A percentile compares a stretch with the other conserved stretches of the same genome.
These are phyloP conservation scores for Phytophthora cactorum DNA, from an alignment of 352 stramenopile species.

Conservation along the genomic window DNA sequence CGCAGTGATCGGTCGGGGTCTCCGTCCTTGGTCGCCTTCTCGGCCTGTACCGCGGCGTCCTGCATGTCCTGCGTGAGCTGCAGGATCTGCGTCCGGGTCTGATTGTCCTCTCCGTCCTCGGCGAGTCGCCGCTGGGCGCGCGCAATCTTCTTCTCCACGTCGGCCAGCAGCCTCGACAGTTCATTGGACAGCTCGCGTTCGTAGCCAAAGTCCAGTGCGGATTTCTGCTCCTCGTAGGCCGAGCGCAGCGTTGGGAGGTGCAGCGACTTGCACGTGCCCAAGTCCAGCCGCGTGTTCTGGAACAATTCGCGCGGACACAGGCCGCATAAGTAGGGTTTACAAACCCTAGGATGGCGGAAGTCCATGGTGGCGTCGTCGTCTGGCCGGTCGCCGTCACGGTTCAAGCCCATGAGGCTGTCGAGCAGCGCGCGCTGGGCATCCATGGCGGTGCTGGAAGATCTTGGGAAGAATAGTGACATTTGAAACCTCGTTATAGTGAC, in stretches of 20 bases:
- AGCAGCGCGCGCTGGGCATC: constrained; percentile 87
- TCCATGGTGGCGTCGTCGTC: constrained; percentile 73
- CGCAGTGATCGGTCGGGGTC: constrained; percentile 63
- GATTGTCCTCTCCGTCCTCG: constrained; percentile 47
- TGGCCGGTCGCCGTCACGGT: constrained; percentile 88
- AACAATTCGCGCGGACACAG: constrained; percentile 91
- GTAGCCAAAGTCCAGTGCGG: constrained; percentile 61
- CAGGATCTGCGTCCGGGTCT: constrained; percentile 58
- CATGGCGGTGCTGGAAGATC: constrained; percentile 39
- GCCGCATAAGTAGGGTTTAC: constrained; percentile 83
- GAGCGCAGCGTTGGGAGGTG: constrained; percentile 76
- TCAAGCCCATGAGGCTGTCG: constrained; percentile 92
- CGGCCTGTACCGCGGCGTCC: constrained; percentile 60
- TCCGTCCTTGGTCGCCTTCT: constrained; percentile 63
- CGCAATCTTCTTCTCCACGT: constrained; percentile 88
- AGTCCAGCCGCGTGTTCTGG: constrained; percentile 90
- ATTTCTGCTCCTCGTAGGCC: constrained; percentile 58
- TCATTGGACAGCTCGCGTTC: constrained; percentile 74
- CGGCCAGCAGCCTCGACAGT: constrained; percentile 60
- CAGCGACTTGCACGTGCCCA: constrained; percentile 70
- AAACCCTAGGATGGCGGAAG: constrained; percentile 77
- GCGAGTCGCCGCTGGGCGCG: constrained; percentile 73
- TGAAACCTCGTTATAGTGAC: constrained; percentile 8
- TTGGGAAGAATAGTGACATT: constrained; percentile 6
- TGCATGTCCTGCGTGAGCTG: constrained; percentile 81